Evolutionary conservation across 306 rosid species (phyloP).

Genomic region (Quercus variabilis): DNA sequence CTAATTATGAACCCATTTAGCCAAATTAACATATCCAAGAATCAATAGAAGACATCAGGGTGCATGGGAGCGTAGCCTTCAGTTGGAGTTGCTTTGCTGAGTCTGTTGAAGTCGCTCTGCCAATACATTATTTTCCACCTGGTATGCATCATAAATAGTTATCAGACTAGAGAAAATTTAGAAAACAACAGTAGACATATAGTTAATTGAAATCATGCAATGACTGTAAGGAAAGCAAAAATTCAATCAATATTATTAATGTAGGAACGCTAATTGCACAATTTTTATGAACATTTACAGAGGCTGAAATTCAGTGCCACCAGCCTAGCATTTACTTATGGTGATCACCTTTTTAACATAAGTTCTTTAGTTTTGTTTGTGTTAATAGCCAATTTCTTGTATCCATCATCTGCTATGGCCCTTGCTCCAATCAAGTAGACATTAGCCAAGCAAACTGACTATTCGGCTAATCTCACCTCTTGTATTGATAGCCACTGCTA

Average conservation of each 20-base stretch:
- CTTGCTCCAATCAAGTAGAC: too few species aligned
- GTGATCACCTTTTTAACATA: too few species aligned
- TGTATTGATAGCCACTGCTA: too few species aligned
- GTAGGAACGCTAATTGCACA: neutral
- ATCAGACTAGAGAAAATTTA: neutral
- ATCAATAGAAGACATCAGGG: too few species aligned
- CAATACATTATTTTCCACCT: conserved; percentile 80
- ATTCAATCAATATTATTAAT: neutral
- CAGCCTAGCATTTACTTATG: too few species aligned
- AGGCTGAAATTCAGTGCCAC: too few species aligned
- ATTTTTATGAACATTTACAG: neutral
- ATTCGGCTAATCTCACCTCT: too few species aligned
- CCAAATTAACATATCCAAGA: too few species aligned
- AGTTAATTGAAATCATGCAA: neutral
- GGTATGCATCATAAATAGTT: neutral
- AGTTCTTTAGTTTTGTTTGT: too few species aligned
- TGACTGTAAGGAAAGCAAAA: neutral
- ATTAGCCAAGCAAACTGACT: neutral
- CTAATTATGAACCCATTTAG: too few species aligned
- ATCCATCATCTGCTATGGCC: too few species aligned
- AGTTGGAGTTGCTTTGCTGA: conserved; percentile 72
- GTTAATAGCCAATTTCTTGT: too few species aligned
- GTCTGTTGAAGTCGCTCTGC: conserved; percentile 65
- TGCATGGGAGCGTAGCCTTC: conserved; percentile 31
- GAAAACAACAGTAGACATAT: neutral